Base-by-base conservation (phyloP, 1,139 yeast genomes). In the Geotrichum aggregatum region DNA sequence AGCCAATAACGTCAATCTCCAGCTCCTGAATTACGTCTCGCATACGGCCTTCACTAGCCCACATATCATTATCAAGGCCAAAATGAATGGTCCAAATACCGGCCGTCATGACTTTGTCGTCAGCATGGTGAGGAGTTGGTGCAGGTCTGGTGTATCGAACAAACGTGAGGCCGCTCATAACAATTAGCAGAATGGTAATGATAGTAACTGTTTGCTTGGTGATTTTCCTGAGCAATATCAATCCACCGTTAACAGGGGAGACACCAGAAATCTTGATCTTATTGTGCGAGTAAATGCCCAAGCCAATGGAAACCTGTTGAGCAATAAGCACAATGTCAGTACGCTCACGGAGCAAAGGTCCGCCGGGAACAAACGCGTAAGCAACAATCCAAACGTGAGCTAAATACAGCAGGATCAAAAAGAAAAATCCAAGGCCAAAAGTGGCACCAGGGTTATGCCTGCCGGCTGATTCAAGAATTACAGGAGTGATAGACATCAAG, bases 41-140 rank as follows among this genome's bases (percentile, higher is more conserved):
- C 96, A 92, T 91, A 62, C 98, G 79, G 41, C 80, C 82, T 71
- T 92, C 98, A 60, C 92, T 82, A 0, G 95, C 94, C 98, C 98
- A 92, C 95, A 92, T 86, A 67, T 91, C 96, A 67, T 92, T 92
- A 67, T 92, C 98, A 52, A 92, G 76, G 19, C 97, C 98, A 66
- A 92, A 92, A 71, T 92, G 98, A 58, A 92, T 84, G 36, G 98
- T 92, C 98, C 98, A 92, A 58, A 92, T 91, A 65, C 97, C 98
- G 0, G 97, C 91, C 1, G 96, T 89, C 64, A 92, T 80, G 2
- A 88, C 69, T 62, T 82, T 78, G 10, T 89, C 79, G 11, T 83
- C 83, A 22, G 85, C 83, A 64, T 91, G 92, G 64, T 81, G 83
- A 22, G 98, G 98, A 54, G 70, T 69, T 44, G 87, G 87, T 14